Base-by-base conservation (phyloP, 129 eudicot genomes). In the Chrysanthemum lavandulifolium region DNA sequence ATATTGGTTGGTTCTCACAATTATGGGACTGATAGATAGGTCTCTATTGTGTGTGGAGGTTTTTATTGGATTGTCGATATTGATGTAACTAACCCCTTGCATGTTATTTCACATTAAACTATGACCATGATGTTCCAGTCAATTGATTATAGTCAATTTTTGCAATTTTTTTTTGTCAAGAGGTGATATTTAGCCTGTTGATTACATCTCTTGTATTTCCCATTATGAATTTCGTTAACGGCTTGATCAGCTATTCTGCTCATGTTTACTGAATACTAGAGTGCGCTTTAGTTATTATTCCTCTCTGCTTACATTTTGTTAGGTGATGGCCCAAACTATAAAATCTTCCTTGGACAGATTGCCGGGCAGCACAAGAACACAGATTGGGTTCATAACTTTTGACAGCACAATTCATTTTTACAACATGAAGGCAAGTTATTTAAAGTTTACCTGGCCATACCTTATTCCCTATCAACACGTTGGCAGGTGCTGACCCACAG, bases 241-340 rank as follows among this genome's bases (percentile, higher is more conserved):
- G 53, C 54, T 31, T 74, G 63, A 74, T 74, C 23, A 18, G 43
- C 45, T 40, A 40, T 40, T 40, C 45, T 40, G 9, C 63, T 73
- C 15, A 12, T 72, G 18, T 52, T 31, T 16, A 73, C 65, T 74
- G 23, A 45, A 65, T 64, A 54, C 58, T 47, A 57, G 19, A 55
- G 57, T 12, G 19, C 60, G 18, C 65, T 57, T 56, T 58, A 75
- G 59, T 67, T 55, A 75, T 75, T 55, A 54, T 55, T 48, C 36
- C 13, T 56, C 43, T 58, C 23, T 68, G 69, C 63, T 58, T 76
- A 40, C 65, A 19, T 73, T 68, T 73, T 10, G 66, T 64, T 79
- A 94, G 99, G 99, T 88, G 71, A 83, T 94, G 82, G 97, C 99
- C 59, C 86, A 90, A 69, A 94, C 99, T 69, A 90, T 94, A 16